Percentiles rank a stretch among this genome's conserved stretches.
Evolutionary conservation across 441 rosid species (phyloP).

Genomic region (Viola pubescens): DNA sequence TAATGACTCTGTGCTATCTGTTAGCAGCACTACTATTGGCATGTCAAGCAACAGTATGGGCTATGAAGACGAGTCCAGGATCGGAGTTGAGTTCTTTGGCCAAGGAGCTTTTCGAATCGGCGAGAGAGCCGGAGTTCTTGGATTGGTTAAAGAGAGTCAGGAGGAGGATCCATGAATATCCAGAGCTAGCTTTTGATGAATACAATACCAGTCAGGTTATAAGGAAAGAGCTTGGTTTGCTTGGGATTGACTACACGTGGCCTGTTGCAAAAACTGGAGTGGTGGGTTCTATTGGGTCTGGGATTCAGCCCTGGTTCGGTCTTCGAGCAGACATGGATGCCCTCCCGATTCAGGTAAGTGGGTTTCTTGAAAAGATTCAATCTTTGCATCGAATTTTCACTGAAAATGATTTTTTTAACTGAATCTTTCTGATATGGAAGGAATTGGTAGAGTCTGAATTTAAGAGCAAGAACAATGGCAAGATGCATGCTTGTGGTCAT

Average conservation of each 20-base stretch:
- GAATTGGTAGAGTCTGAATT: constrained; percentile 15
- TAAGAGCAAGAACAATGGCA: constrained; percentile 12
- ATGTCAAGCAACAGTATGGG: no score
- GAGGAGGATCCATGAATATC: constrained; percentile 41
- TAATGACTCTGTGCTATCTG: no score
- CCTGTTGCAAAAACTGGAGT: constrained; percentile 68
- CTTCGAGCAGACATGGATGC: constrained; percentile 95
- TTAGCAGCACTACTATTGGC: no score
- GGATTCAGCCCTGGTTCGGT: constrained; percentile 50
- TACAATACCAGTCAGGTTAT: constrained; percentile 50
- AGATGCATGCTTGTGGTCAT: constrained; percentile 25
- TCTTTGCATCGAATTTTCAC: background rate
- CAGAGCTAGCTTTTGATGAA: constrained; percentile 58
- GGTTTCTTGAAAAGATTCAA: background rate
- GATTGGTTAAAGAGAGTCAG: constrained; percentile 34
- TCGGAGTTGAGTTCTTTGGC: no score
- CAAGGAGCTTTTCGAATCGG: constrained; percentile 7
- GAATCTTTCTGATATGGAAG: background rate
- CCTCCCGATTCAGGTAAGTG: constrained; percentile 39
- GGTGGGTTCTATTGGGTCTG: constrained; percentile 59
- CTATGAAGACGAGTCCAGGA: no score
- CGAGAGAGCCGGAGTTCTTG: constrained; percentile 35
- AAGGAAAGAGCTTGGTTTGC: constrained; percentile 47
- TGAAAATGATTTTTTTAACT: no score
- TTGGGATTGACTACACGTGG: constrained; percentile 55